phyloP scores from a whole-genome alignment of 2,329 filamentous ascomycete species.

The Tolypocladium sp. region DNA sequence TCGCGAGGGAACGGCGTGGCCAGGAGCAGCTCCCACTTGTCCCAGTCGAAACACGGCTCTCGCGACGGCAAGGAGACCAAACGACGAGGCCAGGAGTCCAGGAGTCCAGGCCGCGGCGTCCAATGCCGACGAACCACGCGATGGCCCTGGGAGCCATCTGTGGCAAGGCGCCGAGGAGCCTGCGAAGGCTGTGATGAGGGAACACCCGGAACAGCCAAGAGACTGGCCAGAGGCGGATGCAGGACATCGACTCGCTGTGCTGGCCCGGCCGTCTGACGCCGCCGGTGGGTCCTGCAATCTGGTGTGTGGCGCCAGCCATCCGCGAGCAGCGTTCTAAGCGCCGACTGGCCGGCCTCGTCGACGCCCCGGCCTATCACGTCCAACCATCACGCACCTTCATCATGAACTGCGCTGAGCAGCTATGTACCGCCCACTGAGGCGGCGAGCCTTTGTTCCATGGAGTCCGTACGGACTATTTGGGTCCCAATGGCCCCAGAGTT shows the following conservation, averaged over 20 bases:
- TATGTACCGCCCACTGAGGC: conserved; percentile 9
- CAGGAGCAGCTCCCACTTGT: background rate
- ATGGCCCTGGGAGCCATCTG: conserved; percentile 14
- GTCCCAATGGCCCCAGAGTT: conserved; percentile 6
- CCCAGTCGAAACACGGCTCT: background rate
- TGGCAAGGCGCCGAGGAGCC: conserved; percentile 12
- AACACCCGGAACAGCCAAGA: background rate
- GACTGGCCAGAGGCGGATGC: conserved; percentile 12
- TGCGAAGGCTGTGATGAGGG: background rate
- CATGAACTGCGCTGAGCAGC: conserved; percentile 10
- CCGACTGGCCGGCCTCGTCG: conserved; percentile 21
- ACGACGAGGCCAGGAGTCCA: too few species aligned
- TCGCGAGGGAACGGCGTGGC: background rate
- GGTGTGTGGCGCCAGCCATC: conserved; percentile 26
- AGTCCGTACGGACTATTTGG: conserved; percentile 1
- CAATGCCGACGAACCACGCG: conserved; percentile 23
- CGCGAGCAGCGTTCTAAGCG: conserved; percentile 22
- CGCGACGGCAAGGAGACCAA: background rate
- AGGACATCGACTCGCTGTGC: conserved; percentile 34
- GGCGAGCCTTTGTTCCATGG: conserved; percentile 4
- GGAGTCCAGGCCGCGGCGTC: conserved; percentile 7
- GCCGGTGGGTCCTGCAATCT: conserved; percentile 24
- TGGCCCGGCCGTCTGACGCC: conserved; percentile 25
- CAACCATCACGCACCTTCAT: conserved; percentile 13
- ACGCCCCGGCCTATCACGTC: conserved; percentile 23